Evolutionary conservation across 1,284 basidiomycete species (phyloP).

Genomic region (Schizophyllum commune): DNA sequence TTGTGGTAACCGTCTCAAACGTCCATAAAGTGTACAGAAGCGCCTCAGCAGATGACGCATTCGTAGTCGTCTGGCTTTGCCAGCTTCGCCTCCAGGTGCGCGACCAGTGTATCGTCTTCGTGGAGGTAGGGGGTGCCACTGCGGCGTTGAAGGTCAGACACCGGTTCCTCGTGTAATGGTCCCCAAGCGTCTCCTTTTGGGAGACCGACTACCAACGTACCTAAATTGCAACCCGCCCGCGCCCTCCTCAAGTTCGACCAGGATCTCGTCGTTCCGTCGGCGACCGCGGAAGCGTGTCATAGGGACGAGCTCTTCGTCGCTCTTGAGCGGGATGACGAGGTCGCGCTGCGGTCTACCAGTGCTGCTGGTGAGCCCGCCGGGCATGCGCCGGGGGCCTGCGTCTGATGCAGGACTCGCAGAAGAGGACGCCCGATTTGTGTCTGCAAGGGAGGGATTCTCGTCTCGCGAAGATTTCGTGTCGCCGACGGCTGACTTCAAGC

Average conservation of each 20-base stretch:
- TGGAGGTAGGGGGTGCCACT: constrained; percentile 53
- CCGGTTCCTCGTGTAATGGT: too few species aligned
- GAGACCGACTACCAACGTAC: constrained; percentile 31
- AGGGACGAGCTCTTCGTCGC: constrained; percentile 21
- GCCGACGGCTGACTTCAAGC: too few species aligned
- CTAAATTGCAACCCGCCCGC: constrained; percentile 44
- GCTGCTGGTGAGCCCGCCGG: too few species aligned
- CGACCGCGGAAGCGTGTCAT: constrained; percentile 13
- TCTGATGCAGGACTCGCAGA: too few species aligned
- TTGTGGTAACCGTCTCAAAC: too few species aligned
- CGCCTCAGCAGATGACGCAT: constrained; percentile 47
- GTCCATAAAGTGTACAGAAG: too few species aligned
- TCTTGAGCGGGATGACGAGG: constrained; percentile 35
- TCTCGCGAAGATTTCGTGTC: too few species aligned
- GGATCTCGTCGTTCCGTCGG: constrained; percentile 20
- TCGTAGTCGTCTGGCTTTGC: constrained; percentile 35
- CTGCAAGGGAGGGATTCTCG: too few species aligned
- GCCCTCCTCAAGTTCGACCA: constrained; percentile 38
- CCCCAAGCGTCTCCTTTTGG: too few species aligned
- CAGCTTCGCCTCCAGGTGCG: constrained; percentile 47
- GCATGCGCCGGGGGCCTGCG: too few species aligned
- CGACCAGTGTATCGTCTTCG: constrained; percentile 43
- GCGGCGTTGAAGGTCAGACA: neutral
- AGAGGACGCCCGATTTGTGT: too few species aligned
- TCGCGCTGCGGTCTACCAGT: constrained; percentile 25